Conservation (phyloP, 768 basidiomycete genomes). For the Kwoniella europaea region DNA sequence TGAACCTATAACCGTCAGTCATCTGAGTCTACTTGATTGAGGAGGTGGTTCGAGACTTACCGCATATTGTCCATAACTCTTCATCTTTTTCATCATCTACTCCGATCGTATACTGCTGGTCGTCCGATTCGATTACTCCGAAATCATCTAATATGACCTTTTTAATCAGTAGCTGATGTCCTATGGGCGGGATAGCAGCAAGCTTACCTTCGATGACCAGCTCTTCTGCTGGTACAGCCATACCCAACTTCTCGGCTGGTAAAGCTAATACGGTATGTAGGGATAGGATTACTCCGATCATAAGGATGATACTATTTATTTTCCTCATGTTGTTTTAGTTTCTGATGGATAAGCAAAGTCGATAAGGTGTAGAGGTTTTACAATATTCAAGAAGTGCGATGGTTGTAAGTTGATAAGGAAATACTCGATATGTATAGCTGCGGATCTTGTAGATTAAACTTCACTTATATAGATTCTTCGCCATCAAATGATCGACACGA, state of each 20-base stretch:
- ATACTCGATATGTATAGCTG: neutral
- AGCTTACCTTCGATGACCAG: neutral
- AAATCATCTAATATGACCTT: neutral
- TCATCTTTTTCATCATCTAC: neutral
- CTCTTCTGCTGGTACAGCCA: neutral
- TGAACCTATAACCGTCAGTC: neutral
- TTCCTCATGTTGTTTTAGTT: neutral
- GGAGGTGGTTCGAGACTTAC: neutral
- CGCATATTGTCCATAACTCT: slow-evolving; percentile 2
- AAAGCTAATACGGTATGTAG: neutral
- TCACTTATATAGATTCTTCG: neutral
- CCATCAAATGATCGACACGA: neutral
- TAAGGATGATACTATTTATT: neutral
- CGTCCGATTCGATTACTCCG: neutral
- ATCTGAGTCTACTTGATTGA: neutral
- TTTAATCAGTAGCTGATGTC: too few relatives aligned
- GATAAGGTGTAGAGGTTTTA: too few relatives aligned
- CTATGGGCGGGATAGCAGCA: neutral
- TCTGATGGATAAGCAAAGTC: neutral
- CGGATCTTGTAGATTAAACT: neutral
- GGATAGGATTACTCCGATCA: neutral
- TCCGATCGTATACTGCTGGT: neutral
- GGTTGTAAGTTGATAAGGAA: too few relatives aligned
- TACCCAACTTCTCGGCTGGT: slow-evolving; percentile 6
- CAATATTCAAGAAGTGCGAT: too few relatives aligned